phyloP scores from a whole-genome alignment of 805 yeast species.

The Torulaspora franciscae region DNA sequence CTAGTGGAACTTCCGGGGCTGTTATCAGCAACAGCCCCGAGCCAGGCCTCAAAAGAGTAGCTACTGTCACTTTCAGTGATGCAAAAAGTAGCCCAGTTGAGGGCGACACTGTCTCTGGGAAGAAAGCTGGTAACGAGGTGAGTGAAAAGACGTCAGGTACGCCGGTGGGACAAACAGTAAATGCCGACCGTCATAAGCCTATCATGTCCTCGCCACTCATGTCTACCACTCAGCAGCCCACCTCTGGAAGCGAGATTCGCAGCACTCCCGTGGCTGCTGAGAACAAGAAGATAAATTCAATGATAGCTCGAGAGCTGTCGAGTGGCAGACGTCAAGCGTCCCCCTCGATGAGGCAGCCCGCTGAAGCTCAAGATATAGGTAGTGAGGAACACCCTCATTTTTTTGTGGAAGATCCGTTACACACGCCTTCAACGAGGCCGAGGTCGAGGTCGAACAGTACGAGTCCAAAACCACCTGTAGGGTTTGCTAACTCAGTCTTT shows the following conservation, averaged over 20 bases:
- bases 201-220: conserved; percentile 9
- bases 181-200: conserved; percentile 12
- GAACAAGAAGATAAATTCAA: conserved; percentile 7
- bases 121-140: conserved; percentile 13
- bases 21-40: conserved; percentile 34
- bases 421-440: conserved; percentile 33
- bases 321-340: background rate
- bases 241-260: conserved; percentile 3
- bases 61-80: conserved; percentile 33
- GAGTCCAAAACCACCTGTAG: conserved; percentile 22
- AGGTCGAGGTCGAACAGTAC: conserved; percentile 22
- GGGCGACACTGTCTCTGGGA: conserved; percentile 6
- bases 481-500: background rate
- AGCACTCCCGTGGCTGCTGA: conserved; percentile 4
- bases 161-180: background rate
- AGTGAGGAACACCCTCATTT: conserved; percentile 72
- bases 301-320: conserved; percentile 8
- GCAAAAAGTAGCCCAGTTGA: conserved; percentile 8
- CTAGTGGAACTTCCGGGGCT: conserved; percentile 34
- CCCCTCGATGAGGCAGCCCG: background rate
- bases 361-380: conserved; percentile 1
- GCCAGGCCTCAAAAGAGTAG: conserved; percentile 31
- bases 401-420: conserved; percentile 61
- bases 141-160: conserved; percentile 5
- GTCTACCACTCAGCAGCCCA: conserved; percentile 7